These are phyloP conservation scores for Malus hybrid DNA, from an alignment of 331 rosid species.

Conservation along the genomic window DNA sequence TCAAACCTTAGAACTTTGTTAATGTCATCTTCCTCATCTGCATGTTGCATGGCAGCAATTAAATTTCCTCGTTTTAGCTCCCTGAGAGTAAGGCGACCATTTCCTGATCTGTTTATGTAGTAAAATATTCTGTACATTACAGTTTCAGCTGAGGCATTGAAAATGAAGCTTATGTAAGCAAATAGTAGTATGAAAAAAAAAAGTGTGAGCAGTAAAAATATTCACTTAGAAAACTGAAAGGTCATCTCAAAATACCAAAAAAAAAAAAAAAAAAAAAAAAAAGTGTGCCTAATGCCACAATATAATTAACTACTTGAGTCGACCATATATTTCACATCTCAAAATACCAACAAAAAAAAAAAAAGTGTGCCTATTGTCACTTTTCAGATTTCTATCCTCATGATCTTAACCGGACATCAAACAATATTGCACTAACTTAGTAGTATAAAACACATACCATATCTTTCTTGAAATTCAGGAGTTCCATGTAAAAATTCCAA, in stretches of 20 bases:
- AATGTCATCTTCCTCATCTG: conserved; percentile 92
- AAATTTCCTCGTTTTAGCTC: conserved; percentile 85
- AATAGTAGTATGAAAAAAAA: background rate
- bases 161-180: conserved; percentile 8
- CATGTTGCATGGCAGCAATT: conserved; percentile 92
- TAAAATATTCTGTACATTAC: conserved; percentile 36
- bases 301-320: background rate
- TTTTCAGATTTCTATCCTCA: background rate
- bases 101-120: conserved; percentile 61
- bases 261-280: background rate
- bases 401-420: background rate
- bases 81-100: conserved; percentile 73
- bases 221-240: background rate
- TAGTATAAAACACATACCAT: conserved; percentile 39
- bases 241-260: background rate
- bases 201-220: background rate
- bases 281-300: background rate
- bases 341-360: too few relatives aligned
- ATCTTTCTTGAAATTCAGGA: conserved; percentile 98
- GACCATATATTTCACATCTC: background rate
- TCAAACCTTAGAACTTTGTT: conserved; percentile 84
- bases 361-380: too few relatives aligned
- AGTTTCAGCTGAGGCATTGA: conserved; percentile 76
- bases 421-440: background rate
- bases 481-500: conserved; percentile 91